Base-by-base conservation (phyloP, 768 basidiomycete species). In the Mycena alexandri region DNA sequence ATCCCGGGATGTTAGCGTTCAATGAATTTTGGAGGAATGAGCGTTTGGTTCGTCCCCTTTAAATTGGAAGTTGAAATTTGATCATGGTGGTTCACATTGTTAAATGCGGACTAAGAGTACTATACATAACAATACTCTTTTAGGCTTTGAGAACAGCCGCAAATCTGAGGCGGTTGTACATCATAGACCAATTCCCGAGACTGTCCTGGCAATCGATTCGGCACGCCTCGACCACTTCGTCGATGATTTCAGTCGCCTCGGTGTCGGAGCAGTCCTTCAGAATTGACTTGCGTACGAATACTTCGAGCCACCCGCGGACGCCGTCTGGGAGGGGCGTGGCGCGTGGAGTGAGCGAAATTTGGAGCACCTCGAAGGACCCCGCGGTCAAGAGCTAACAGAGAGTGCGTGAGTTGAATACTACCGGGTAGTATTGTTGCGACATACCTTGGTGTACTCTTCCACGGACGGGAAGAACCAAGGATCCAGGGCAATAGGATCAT, bases 391-490 rank as follows among this genome's bases (percentile, higher is more conserved):
- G 79, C 90, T 92, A 63, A 34, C 17, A 24, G 7, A 24, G 7
- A 42, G 58, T 43, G 52, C 33, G 52, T 67, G 11, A 34, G n/a
- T n/a, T n/a, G 43, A 46, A 68, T 47, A 44, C 38, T 56, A 29
- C 50, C 36, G 29, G 46, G 3, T 43, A 63, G 33, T 24, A 57
- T 42, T 50, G 16, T n/a, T 19, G 22, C 22, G 33, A 66, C 80
- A 63, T 73, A 90, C 89, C 75, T 82, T 80, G 51, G 76, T 78
- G 76, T 95, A 94, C 65, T 92, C 88, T 33, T 86, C 83, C 13
- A 83, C 83, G 0, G 90, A 90, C 5, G 94, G 94, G 74, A 94
- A 95, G 79, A 88, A 94, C 93, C 93, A 95, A 0, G 94, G 94
- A 73, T 96, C 94, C 47, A 88, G 75, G 13, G 77, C 72, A 11